Base-by-base conservation (phyloP, 306 rosid species). In the Cicer arietinum region DNA sequence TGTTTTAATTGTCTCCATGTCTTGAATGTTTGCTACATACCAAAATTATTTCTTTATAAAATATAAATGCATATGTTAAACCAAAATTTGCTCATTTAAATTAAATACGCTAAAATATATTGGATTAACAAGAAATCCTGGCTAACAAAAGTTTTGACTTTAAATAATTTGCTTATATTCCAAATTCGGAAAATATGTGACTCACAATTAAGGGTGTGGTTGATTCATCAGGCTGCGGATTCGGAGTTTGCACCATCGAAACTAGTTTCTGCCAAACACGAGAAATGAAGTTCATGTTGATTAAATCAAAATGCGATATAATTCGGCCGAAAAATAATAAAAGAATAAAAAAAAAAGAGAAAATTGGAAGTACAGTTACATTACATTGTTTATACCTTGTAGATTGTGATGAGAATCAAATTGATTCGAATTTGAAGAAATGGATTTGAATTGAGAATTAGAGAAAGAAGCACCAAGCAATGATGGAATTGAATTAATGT, bases 171-270 rank as follows among this genome's bases (percentile, higher is more conserved):
- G 67, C 20, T 60, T 35, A 60, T 3, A 3, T 61, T 39, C 67
- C 22, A 39, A 61, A 10, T n/a, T 61, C 12, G 45, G 67, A 54
- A 17, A 74, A 62, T 7, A 53, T 12, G 22, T 30, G 22, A 77
- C 71, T 81, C 67, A 90, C 98, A 77, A 71, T 8, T 47, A 88
- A 78, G 66, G 90, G 89, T 25, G 84, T 47, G 79, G 58, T 79
- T 75, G 80, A 76, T 71, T 85, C 82, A 47, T 0, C 50, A 46
- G 22, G 69, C 57, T 30, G 68, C 22, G 77, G 35, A 71, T 62
- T 67, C 2, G 35, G 51, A 50, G 80, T 74, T 75, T n/a, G 77
- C 75, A 59, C 74, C 84, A 85, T 85, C 8, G 82, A 68, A 72
- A 71, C 59, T n/a, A 82, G 50, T 40, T 76, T 79, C 88, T 82